A percentile compares a stretch with the other conserved stretches of the same genome.
Conservation (phyloP, 2,329 filamentous ascomycete genomes). For the Fusarium concolor region DNA sequence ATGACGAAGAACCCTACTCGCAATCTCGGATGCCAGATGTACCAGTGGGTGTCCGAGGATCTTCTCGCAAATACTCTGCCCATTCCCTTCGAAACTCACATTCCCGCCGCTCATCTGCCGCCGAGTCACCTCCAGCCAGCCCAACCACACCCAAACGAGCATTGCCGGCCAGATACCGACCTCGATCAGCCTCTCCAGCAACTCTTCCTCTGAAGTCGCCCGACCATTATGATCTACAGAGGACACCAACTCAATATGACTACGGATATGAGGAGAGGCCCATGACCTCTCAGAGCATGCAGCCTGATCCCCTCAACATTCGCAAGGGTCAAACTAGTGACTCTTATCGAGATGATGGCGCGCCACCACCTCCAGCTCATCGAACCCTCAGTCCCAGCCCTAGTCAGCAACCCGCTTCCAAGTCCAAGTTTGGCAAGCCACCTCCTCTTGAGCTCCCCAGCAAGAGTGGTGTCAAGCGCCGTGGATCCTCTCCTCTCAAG, state of each 20-base stretch:
- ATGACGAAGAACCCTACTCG: conserved; percentile 43
- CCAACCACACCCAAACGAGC: conserved; percentile 50
- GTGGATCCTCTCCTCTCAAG: conserved; percentile 92
- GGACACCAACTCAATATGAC: conserved; percentile 53
- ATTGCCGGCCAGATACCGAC: conserved; percentile 44
- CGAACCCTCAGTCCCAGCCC: conserved; percentile 55
- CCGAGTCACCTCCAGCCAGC: conserved; percentile 45
- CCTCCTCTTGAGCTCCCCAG: conserved; percentile 62
- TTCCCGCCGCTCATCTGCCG: conserved; percentile 32
- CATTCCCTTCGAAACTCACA: conserved; percentile 43
- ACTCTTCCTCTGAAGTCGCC: conserved; percentile 45
- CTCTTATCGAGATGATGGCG: conserved; percentile 63
- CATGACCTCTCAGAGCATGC: conserved; percentile 52
- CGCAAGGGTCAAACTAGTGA: conserved; percentile 49
- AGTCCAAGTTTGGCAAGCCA: conserved; percentile 46
- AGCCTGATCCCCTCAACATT: conserved; percentile 53
- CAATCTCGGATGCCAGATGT: conserved; percentile 45
- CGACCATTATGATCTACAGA: conserved; percentile 45
- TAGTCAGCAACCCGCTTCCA: conserved; percentile 44
- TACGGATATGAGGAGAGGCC: conserved; percentile 46
- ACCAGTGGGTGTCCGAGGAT: conserved; percentile 48
- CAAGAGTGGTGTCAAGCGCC: conserved; percentile 67
- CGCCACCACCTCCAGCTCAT: conserved; percentile 67
- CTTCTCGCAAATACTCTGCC: conserved; percentile 41
- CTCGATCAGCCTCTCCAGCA: conserved; percentile 38